These are phyloP conservation scores for Bruguiera sexangula DNA, from an alignment of 345 rosid genomes.

Conservation along the genomic window DNA sequence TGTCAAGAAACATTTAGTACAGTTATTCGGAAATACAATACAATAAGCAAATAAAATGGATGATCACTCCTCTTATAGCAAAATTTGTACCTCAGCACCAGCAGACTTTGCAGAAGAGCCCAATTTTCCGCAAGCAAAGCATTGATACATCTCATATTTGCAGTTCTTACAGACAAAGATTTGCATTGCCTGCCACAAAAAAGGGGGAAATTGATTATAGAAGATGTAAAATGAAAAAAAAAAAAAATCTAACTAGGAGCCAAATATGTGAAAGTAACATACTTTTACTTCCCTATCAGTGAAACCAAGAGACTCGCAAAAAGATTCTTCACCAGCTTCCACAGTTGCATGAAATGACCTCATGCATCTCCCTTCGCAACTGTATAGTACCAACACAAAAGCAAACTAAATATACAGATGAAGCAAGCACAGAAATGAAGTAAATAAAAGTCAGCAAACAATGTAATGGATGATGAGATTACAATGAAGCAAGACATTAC, in stretches of 20 bases:
- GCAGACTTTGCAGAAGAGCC: slow-evolving; percentile 71
- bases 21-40: background rate
- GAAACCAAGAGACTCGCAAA: slow-evolving; percentile 63
- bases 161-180: slow-evolving; percentile 73
- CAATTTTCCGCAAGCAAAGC: slow-evolving; percentile 76
- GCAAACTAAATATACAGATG: slow-evolving; percentile 7
- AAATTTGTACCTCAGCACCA: slow-evolving; percentile 59
- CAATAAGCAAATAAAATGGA: background rate
- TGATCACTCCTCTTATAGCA: slow-evolving; percentile 5
- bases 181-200: slow-evolving; percentile 47
- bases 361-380: slow-evolving; percentile 92
- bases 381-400: slow-evolving; percentile 28
- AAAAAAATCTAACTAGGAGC: slow-evolving; percentile 9
- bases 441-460: background rate
- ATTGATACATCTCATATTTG: slow-evolving; percentile 63
- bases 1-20: background rate
- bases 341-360: slow-evolving; percentile 81
- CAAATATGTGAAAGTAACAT: slow-evolving; percentile 28
- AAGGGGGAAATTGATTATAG: slow-evolving; percentile 13
- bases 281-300: slow-evolving; percentile 59
- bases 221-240: background rate
- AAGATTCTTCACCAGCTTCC: slow-evolving; percentile 57
- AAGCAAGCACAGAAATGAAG: background rate
- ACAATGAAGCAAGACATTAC: too few relatives aligned
- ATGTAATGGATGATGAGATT: too few relatives aligned